These are phyloP conservation scores for Perkinsus chesapeaki DNA, from an alignment of 169 alveolate species.

Conservation along the genomic window DNA sequence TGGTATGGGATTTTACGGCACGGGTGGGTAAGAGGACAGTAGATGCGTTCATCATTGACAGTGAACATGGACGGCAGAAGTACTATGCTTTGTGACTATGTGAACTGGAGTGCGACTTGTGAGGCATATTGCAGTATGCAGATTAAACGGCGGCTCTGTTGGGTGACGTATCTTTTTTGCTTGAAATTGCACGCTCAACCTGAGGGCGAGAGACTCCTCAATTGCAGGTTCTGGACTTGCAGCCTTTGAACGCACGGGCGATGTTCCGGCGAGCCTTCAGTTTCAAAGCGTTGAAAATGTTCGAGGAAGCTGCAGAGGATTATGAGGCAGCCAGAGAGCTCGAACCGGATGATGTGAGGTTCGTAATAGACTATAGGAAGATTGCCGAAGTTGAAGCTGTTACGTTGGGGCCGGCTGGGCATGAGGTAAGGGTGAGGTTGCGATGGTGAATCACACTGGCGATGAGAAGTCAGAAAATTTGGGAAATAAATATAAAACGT, in stretches of 20 bases:
- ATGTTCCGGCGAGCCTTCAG: background rate
- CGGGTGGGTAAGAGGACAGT: no score
- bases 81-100: no score
- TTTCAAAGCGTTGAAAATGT: background rate
- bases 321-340: background rate
- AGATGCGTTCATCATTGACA: no score
- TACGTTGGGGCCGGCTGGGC: background rate
- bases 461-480: no score
- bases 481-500: no score
- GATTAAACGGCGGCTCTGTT: no score
- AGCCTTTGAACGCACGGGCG: background rate
- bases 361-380: background rate
- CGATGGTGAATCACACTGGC: background rate
- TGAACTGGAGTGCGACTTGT: no score
- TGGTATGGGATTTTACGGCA: no score
- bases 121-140: no score
- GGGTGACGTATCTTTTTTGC: no score
- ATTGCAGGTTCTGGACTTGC: background rate
- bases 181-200: no score
- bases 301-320: background rate
- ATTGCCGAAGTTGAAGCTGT: background rate
- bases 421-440: background rate
- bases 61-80: no score
- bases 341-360: background rate
- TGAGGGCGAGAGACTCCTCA: background rate